Conservation (phyloP, 805 yeast species). For the Schwanniomyces yamadae region DNA sequence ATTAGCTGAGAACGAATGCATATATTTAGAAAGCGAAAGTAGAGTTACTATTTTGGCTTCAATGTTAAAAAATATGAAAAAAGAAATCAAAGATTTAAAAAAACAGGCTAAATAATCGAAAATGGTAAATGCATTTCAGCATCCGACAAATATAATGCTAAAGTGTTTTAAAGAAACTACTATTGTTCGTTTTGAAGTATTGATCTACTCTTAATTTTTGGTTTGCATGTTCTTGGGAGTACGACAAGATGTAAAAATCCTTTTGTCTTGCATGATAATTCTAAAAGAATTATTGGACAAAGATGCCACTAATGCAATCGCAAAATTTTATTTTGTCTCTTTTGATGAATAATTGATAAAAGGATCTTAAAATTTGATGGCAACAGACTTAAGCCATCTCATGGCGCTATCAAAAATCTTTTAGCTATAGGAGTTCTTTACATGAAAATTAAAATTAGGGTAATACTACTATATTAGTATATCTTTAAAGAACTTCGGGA, state of each 20-base stretch:
- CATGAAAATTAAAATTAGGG: no score
- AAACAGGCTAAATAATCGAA: neutral
- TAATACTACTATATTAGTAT: no score
- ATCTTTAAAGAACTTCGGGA: no score
- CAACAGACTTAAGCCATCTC: no score
- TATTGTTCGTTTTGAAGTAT: conserved; percentile 3
- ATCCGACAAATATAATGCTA: conserved; percentile 3
- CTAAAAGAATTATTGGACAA: conserved; percentile 1
- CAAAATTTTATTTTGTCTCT: conserved; percentile 3
- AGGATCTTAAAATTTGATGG: no score
- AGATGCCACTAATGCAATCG: conserved; percentile 2
- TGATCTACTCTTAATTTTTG: neutral
- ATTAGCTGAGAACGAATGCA: conserved; percentile 14
- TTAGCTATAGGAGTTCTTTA: no score
- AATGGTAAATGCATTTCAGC: conserved; percentile 3
- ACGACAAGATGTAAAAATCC: neutral
- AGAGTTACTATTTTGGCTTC: conserved; percentile 12
- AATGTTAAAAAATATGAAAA: conserved; percentile 1
- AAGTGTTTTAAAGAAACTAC: conserved; percentile 2
- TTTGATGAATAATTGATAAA: no score
- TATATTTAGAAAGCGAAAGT: conserved; percentile 20
- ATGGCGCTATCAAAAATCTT: no score
- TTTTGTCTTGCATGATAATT: conserved; percentile 1
- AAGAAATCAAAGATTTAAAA: neutral
- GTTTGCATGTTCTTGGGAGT: conserved; percentile 2